Base-by-base conservation (phyloP, 106 monocot genomes). In the Apostasia ramifera region DNA sequence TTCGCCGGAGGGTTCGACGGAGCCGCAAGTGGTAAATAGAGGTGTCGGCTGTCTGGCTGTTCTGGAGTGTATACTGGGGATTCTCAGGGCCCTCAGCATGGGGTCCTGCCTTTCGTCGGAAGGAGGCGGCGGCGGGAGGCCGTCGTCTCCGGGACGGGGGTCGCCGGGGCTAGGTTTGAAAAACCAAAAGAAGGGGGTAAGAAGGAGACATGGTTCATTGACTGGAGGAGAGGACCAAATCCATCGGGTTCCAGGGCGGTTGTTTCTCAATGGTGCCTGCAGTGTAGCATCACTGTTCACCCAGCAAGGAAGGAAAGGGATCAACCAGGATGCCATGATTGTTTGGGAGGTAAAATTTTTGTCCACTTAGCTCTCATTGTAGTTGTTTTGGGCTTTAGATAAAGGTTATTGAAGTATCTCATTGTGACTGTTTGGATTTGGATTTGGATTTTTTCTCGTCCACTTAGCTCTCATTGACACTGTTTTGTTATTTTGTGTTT, bases 221-320 rank as follows among this genome's bases (percentile, higher is more conserved):
- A 3, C 5, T 2, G 57, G 40, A n/a, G 66, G 48, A 5, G 81
- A 50, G 50, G 8, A 50, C 50, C 50, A 50, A 8, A 4, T 74
- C 11, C 63, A 73, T n/a, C 6, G 60, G 46, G 44, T 83, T 59
- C 70, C 78, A 8, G 82, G 78, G 46, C 44, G 79, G 59, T 69
- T 84, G 76, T 80, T 69, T 42, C 2, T 64, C 15, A 80, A 77
- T 64, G 80, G 80, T 37, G 47, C 80, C 2, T 80, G 73, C 51
- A 51, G 45, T 6, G 50, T 61, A 11, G 80, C 84, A 4, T 84
- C 76, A 2, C 53, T 84, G 13, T 84, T 69, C 67, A 73, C 84
- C 37, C 84, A 84, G 73, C 6, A 57, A 57, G 57, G 57, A 3
- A 11, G 3, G 57, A 57, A 57, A 15, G 57, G 57, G 13, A 11